Evolutionary conservation across 305 asterid genomes (phyloP).

Genomic region (Fraxinus dipetala): DNA sequence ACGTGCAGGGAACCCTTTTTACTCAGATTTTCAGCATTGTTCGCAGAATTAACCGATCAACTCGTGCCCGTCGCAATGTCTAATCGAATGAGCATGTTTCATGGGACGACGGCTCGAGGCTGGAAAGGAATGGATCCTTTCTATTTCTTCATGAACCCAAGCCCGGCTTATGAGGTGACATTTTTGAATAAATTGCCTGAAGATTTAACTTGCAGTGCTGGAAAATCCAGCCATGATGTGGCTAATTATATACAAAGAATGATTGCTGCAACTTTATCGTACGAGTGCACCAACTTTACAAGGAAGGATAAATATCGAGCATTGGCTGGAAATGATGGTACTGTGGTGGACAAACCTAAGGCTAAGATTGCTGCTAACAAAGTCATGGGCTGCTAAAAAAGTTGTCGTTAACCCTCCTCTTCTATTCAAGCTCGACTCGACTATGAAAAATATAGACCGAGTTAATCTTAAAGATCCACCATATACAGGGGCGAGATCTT

Average conservation of each 20-base stretch:
- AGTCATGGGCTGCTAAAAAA: conserved; percentile 40
- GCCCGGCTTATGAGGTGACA: conserved; percentile 65
- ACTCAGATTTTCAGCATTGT: conserved; percentile 65
- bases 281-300: conserved; percentile 65
- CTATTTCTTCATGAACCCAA: conserved; percentile 79
- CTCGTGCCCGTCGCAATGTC: conserved; percentile 70
- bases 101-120: conserved; percentile 82
- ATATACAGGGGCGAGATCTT: not conserved
- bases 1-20: conserved; percentile 73
- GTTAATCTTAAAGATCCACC: not conserved
- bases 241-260: conserved; percentile 68
- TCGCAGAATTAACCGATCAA: conserved; percentile 68
- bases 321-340: conserved; percentile 72
- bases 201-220: conserved; percentile 48
- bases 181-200: conserved; percentile 58
- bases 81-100: conserved; percentile 65
- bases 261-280: conserved; percentile 52
- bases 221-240: conserved; percentile 65
- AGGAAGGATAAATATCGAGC: conserved; percentile 74
- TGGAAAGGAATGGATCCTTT: conserved; percentile 82
- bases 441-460: not conserved
- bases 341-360: conserved; percentile 34
- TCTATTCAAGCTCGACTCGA: not conserved
- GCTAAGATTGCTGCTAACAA: conserved; percentile 19
- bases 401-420: not conserved